These are phyloP conservation scores for Boletellus emodensis DNA, from an alignment of 768 basidiomycete species.

Conservation along the genomic window DNA sequence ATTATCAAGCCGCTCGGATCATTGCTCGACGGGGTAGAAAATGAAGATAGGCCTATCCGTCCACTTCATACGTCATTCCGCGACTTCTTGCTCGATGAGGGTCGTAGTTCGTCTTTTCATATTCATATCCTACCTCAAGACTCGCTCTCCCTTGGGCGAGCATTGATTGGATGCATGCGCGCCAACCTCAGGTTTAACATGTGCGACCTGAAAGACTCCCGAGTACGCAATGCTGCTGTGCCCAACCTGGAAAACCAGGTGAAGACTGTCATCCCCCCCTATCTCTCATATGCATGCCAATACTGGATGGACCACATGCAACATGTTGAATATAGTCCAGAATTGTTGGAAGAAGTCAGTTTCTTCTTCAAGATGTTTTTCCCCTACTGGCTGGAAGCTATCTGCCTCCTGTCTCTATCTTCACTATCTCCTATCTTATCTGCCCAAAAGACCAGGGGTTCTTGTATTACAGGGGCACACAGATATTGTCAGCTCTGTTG, in stretches of 20 bases:
- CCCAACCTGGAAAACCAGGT: neutral
- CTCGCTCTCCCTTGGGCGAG: neutral
- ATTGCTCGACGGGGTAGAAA: neutral
- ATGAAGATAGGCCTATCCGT: neutral
- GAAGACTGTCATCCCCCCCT: neutral
- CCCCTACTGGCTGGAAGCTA: constrained; percentile 2
- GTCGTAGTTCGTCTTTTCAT: too few species aligned
- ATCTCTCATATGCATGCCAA: neutral
- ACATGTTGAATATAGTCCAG: neutral
- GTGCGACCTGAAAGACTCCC: constrained; percentile 1
- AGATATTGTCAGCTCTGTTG: too few species aligned
- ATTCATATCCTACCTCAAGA: neutral
- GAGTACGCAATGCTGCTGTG: neutral
- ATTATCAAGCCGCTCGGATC: neutral
- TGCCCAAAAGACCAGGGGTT: neutral
- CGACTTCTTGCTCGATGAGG: neutral
- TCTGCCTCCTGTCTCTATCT: neutral
- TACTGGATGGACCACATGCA: constrained; percentile 2
- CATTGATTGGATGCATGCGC: constrained; percentile 1
- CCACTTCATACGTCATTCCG: too few species aligned
- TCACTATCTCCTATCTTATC: neutral
- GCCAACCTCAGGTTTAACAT: constrained; percentile 3
- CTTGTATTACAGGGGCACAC: neutral
- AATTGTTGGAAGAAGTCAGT: neutral
- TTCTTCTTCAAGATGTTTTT: constrained; percentile 2